Evolutionary conservation across 2,329 filamentous ascomycete genomes (phyloP), one percentile per base, ranked within the genome.

Genomic region (Neofusicoccum sp.): DNA sequence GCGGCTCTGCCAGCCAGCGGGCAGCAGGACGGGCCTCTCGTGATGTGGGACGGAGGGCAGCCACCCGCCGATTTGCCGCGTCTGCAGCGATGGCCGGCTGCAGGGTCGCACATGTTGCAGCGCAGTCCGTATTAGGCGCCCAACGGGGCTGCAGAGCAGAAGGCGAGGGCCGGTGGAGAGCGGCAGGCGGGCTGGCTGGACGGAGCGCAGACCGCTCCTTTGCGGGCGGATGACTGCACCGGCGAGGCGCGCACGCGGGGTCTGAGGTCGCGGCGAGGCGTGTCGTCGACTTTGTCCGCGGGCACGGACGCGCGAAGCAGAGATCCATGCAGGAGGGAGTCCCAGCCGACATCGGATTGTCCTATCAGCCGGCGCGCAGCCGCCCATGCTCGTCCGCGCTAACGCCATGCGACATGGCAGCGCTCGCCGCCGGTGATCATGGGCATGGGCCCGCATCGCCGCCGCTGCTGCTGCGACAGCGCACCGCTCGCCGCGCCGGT

Each of bases 261-360:
- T 34, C 37, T 34, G 52, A 44, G 12, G 52, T 44, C 14, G 14
- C 8, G 14, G 16, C 41, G 41, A 58, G 41, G 41, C 39, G 41
- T 45, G 54, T 58, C 54, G 54, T 58, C 41, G 41, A 36, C 29
- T 58, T 58, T 58, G 54, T 31, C 36, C 52, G 41, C 37, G 28
- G 37, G 52, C 52, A 56, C 52, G 52, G 52, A 33, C 52, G 31
- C 39, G 39, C 34, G 29, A 37, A 39, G 54, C 54, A 56, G 50
- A 14, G 34, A 33, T 56, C 50, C 50, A 58, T 58, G 54, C 54
- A 58, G 54, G 54, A 16, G 39, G 39, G 22, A 16, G 54, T 39
- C 54, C 54, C 54, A 60, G 56, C 56, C 56, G 56, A 60, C 56
- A 60, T 60, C 56, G 56, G 56, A n/a, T 60, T 37, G 56, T 33